Evolutionary conservation across 225 moss, liverwort and hornwort genomes (phyloP).

Genomic region (Sphagnum tenellum): DNA sequence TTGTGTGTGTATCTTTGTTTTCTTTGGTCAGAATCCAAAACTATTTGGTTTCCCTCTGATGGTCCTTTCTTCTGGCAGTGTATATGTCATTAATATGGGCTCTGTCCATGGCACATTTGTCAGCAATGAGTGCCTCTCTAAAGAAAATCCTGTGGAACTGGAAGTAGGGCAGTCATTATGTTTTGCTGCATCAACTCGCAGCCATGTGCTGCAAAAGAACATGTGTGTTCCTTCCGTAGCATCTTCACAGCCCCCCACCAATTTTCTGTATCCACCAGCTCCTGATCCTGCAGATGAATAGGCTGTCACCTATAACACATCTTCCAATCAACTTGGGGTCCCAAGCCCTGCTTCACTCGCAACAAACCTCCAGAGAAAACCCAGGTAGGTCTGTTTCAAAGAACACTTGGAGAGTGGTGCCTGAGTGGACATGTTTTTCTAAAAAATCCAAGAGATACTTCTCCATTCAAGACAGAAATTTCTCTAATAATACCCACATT

Average conservation of each 20-base stretch:
- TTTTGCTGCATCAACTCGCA: conserved; percentile 95
- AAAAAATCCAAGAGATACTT: too few species aligned
- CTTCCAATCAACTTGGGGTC: conserved; percentile 75
- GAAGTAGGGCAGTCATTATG: conserved; percentile 93
- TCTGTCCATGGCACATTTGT: conserved; percentile 99
- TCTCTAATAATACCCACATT: too few species aligned
- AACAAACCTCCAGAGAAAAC: neutral
- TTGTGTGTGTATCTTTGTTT: too few species aligned
- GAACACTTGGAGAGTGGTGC: too few species aligned
- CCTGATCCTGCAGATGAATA: conserved; percentile 74
- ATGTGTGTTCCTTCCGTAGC: conserved; percentile 37
- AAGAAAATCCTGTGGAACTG: conserved; percentile 86
- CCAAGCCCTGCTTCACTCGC: conserved; percentile 41
- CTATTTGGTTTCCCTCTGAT: too few species aligned
- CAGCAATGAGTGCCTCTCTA: conserved; percentile 86
- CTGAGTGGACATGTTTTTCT: too few species aligned
- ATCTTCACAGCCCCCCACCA: conserved; percentile 43
- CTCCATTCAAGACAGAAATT: too few species aligned
- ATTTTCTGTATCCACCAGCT: conserved; percentile 68
- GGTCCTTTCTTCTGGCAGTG: conserved; percentile 39
- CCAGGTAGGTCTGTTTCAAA: too few species aligned
- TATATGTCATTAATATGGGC: conserved; percentile 91
- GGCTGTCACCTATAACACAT: conserved; percentile 78
- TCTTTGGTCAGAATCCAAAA: too few species aligned
- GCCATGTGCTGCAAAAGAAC: conserved; percentile 76